Conservation (phyloP, 768 basidiomycete genomes). For the Hygrophoropsis aurantiaca region DNA sequence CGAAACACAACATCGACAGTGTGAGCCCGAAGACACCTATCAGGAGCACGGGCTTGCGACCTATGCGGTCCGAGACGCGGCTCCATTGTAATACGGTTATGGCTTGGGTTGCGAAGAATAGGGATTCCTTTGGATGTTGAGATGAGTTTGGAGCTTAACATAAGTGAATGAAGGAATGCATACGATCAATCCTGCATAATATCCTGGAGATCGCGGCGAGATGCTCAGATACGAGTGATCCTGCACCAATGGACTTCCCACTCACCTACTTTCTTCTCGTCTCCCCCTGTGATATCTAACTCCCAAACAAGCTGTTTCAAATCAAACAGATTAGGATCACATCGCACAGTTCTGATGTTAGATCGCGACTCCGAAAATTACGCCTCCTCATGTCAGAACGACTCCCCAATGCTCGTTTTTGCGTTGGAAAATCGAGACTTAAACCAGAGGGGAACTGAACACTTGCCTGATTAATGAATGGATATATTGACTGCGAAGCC, state of each 20-base stretch:
- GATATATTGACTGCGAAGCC: background rate
- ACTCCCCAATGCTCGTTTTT: no score
- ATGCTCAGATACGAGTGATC: no score
- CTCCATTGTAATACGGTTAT: slow-evolving; percentile 48
- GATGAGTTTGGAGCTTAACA: slow-evolving; percentile 9
- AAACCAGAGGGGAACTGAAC: no score
- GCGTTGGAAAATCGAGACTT: no score
- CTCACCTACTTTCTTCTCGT: slow-evolving; percentile 33
- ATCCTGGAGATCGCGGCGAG: slow-evolving; percentile 23
- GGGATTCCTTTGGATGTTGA: slow-evolving; percentile 36
- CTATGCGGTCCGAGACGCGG: slow-evolving; percentile 45
- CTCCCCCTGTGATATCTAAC: slow-evolving; percentile 23
- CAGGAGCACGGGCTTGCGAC: slow-evolving; percentile 50
- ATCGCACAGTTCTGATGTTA: no score
- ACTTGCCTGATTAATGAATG: slow-evolving; percentile 1
- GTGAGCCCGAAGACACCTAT: slow-evolving; percentile 36
- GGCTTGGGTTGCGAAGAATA: slow-evolving; percentile 48
- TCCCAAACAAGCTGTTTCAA: slow-evolving; percentile 17
- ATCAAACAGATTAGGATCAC: no score
- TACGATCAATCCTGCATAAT: slow-evolving; percentile 51
- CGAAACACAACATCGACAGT: slow-evolving; percentile 61
- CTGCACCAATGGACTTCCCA: slow-evolving; percentile 19
- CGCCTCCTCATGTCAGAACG: no score
- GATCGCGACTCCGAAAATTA: no score
- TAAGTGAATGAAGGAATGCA: slow-evolving; percentile 12